Conservation (phyloP, 73 alveolate genomes). For the Paramecium tetraurelia region DNA sequence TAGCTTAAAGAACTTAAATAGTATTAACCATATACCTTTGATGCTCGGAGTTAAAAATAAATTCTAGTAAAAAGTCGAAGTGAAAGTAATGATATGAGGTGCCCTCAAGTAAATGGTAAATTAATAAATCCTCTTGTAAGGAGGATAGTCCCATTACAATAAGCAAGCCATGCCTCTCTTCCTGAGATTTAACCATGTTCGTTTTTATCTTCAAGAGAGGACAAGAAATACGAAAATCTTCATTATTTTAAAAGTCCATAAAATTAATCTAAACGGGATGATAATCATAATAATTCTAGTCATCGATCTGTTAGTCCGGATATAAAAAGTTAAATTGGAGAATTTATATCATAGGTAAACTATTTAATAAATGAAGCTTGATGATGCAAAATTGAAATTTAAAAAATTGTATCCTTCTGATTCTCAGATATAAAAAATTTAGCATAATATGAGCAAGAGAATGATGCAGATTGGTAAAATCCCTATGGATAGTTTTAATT, state of each 20-base stretch:
- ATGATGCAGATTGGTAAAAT: not conserved
- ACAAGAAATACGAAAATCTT: not conserved
- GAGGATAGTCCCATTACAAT: not conserved
- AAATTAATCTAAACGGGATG: not conserved
- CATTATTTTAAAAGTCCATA: not conserved
- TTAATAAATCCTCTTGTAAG: not conserved
- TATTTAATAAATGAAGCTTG: not conserved
- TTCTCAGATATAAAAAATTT: not conserved
- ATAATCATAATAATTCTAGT: not conserved
- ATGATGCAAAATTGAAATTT: not conserved
- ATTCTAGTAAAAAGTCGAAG: not conserved
- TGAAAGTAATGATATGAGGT: not conserved
- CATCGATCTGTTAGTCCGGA: not conserved
- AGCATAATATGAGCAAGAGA: not conserved
- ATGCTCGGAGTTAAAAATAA: not conserved
- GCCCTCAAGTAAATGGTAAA: not conserved
- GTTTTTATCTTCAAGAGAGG: not conserved
- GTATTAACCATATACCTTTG: not conserved
- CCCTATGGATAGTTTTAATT: not conserved
- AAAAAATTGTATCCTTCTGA: not conserved
- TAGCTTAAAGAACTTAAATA: not conserved
- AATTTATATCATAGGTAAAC: not conserved
- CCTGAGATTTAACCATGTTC: conserved; percentile 1
- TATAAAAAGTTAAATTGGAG: conserved; percentile 1
- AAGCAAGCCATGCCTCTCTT: not conserved